A percentile compares a stretch with the other conserved stretches of the same genome.
phyloP scores from a whole-genome alignment of 345 rosid species.

The Sonneratia alba region DNA sequence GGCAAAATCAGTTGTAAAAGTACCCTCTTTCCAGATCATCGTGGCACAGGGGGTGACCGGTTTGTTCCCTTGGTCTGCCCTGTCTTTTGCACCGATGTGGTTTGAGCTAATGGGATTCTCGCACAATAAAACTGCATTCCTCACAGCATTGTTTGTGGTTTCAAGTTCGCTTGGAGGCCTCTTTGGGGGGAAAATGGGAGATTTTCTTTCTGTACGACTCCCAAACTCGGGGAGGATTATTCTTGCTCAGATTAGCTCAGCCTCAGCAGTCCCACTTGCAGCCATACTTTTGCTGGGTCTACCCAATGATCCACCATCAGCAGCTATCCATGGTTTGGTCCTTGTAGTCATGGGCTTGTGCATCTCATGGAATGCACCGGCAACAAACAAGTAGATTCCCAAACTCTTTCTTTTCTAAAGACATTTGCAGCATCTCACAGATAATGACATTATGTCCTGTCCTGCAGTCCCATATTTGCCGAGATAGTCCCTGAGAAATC shows the following conservation, averaged over 20 bases:
- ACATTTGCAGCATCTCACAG: background rate
- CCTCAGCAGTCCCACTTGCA: slow-evolving; percentile 76
- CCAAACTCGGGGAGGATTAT: slow-evolving; percentile 83
- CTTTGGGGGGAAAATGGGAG: slow-evolving; percentile 86
- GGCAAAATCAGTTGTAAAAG: slow-evolving; percentile 46
- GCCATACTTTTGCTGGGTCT: slow-evolving; percentile 64
- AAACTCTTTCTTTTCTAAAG: background rate
- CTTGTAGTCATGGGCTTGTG: slow-evolving; percentile 50
- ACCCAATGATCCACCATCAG: slow-evolving; percentile 67
- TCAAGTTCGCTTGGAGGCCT: slow-evolving; percentile 77
- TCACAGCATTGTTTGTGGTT: slow-evolving; percentile 51
- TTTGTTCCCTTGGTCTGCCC: slow-evolving; percentile 87
- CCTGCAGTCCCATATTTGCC: slow-evolving; percentile 74
- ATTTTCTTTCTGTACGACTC: slow-evolving; percentile 41
- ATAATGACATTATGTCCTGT: background rate
- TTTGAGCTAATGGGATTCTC: slow-evolving; percentile 85
- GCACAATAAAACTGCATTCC: slow-evolving; percentile 53
- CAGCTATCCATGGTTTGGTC: slow-evolving; percentile 40
- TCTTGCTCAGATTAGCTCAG: slow-evolving; percentile 82
- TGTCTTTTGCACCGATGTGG: slow-evolving; percentile 89
- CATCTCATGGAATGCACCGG: slow-evolving; percentile 86
- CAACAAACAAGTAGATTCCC: slow-evolving; percentile 69
- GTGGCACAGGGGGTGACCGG: slow-evolving; percentile 87
- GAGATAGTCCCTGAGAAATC: slow-evolving; percentile 85
- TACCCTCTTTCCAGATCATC: slow-evolving; percentile 74